phyloP scores from a whole-genome alignment of 2,329 filamentous ascomycete species.

The Fusarium solani-melongenae region DNA sequence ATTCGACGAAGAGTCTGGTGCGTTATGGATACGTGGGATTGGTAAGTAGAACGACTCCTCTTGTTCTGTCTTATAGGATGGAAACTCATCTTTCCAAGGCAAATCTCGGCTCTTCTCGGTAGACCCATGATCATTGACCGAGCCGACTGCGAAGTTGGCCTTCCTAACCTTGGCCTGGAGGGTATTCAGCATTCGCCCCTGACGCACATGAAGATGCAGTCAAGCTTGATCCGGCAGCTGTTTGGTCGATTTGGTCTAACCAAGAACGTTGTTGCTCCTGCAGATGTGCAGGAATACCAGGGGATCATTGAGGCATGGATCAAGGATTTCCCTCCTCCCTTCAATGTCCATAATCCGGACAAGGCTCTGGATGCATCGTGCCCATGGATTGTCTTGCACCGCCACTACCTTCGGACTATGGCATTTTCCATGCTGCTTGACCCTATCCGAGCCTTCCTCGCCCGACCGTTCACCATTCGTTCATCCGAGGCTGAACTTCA shows the following conservation, averaged over 20 bases:
- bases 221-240: constrained; percentile 46
- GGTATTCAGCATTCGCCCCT: constrained; percentile 47
- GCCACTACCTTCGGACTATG: constrained; percentile 57
- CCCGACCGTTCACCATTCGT: constrained; percentile 46
- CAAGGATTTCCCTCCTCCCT: constrained; percentile 54
- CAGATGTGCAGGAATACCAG: constrained; percentile 49
- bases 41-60: constrained; percentile 37
- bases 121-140: constrained; percentile 51
- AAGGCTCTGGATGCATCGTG: constrained; percentile 52
- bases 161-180: constrained; percentile 49
- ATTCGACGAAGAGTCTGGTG: constrained; percentile 52
- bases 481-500: constrained; percentile 47
- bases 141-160: constrained; percentile 45
- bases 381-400: constrained; percentile 58
- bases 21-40: constrained; percentile 52
- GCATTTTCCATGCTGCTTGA: constrained; percentile 58
- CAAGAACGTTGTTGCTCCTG: constrained; percentile 42
- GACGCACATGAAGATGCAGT: constrained; percentile 52
- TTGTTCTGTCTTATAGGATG: not conserved
- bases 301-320: constrained; percentile 56
- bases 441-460: constrained; percentile 59
- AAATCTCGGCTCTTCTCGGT: constrained; percentile 49
- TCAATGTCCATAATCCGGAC: constrained; percentile 54
- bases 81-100: constrained; percentile 41
- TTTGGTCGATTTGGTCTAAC: constrained; percentile 46